Evolutionary conservation across 768 basidiomycete genomes (phyloP).

Genomic region (Auricularia cornea): DNA sequence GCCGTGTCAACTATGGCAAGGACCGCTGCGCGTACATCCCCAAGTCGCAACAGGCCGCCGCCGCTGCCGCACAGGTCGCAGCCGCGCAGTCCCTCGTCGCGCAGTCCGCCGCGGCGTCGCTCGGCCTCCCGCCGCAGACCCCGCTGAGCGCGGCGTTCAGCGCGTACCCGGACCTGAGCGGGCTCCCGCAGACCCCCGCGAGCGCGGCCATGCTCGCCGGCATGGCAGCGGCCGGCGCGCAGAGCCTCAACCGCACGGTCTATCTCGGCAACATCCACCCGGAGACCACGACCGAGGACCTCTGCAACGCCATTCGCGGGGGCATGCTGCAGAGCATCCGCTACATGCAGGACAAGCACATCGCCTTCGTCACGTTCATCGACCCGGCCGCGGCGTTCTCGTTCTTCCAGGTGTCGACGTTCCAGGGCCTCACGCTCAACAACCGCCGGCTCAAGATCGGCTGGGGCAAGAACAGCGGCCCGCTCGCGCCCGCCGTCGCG

Average conservation of each 20-base stretch:
- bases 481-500: constrained; percentile 73
- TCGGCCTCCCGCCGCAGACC: constrained; percentile 9
- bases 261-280: constrained; percentile 96
- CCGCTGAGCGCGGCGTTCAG: constrained; percentile 32
- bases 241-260: constrained; percentile 82
- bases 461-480: constrained; percentile 95
- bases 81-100: constrained; percentile 63
- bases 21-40: constrained; percentile 98
- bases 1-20: constrained; percentile 96
- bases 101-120: constrained; percentile 36
- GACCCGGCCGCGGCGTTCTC: constrained; percentile 88
- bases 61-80: constrained; percentile 80
- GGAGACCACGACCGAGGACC: constrained; percentile 88
- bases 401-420: constrained; percentile 88
- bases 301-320: constrained; percentile 95
- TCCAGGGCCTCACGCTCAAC: constrained; percentile 84
- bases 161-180: constrained; percentile 41
- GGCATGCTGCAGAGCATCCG: constrained; percentile 92
- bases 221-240: constrained; percentile 25
- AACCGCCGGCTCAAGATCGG: constrained; percentile 93
- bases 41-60: constrained; percentile 86
- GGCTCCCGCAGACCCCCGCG: constrained; percentile 13
- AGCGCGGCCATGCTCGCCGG: constrained; percentile 20
- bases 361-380: constrained; percentile 95
- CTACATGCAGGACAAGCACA: constrained; percentile 96